Conservation (phyloP, 1,139 yeast genomes). For the Suhomyces taliae region DNA sequence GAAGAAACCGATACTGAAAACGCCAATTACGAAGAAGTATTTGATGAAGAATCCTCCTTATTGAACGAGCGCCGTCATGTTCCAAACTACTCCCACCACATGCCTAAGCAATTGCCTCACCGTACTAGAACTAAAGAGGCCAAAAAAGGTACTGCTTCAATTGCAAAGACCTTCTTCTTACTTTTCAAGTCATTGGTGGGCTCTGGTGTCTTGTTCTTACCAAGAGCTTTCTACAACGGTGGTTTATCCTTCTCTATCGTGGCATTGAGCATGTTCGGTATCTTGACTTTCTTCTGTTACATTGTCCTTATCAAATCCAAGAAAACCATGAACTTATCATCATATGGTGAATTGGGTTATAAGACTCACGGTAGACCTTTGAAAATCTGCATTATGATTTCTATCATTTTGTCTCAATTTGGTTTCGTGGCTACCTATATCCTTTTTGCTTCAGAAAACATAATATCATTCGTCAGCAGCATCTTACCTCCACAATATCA, state of each 20-base stretch:
- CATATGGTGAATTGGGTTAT: slow-evolving; percentile 75
- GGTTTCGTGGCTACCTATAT: slow-evolving; percentile 81
- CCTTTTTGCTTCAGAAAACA: slow-evolving; percentile 69
- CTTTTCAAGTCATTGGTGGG: slow-evolving; percentile 74
- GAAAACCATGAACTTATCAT: slow-evolving; percentile 54
- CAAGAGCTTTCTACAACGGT: slow-evolving; percentile 73
- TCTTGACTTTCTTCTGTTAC: slow-evolving; percentile 71
- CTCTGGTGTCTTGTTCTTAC: slow-evolving; percentile 74
- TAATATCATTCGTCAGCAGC: slow-evolving; percentile 44
- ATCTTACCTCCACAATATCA: slow-evolving; percentile 7
- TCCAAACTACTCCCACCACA: slow-evolving; percentile 2
- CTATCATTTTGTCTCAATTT: slow-evolving; percentile 66
- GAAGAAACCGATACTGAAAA: slow-evolving; percentile 17
- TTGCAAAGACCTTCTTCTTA: slow-evolving; percentile 54
- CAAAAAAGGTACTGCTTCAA: slow-evolving; percentile 24
- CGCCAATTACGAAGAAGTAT: slow-evolving; percentile 20
- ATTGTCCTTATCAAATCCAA: slow-evolving; percentile 60
- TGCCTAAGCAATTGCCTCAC: slow-evolving; percentile 14
- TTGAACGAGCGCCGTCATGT: slow-evolving; percentile 17
- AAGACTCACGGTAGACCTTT: slow-evolving; percentile 61
- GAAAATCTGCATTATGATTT: slow-evolving; percentile 57
- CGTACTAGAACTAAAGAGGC: slow-evolving; percentile 5
- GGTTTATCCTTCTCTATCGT: slow-evolving; percentile 60
- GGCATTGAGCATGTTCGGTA: slow-evolving; percentile 57
- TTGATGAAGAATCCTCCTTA: slow-evolving; percentile 27